Conservation (phyloP, 495 filamentous ascomycete genomes). For the Oidiodendron maius region DNA sequence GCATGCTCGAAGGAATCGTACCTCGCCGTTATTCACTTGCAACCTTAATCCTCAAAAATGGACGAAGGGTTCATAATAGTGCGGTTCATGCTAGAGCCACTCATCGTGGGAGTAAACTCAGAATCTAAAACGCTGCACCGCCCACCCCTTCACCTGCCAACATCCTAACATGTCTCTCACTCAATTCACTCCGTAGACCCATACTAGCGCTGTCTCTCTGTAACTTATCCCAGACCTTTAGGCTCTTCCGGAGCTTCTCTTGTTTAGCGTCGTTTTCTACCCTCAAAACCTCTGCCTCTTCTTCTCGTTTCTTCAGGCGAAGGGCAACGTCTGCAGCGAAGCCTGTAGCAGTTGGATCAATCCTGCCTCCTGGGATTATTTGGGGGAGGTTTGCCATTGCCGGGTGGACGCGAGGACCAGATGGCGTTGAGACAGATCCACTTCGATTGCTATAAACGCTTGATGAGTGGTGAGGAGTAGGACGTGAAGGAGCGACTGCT, state of each 20-base stretch:
- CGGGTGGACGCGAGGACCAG: conserved; percentile 20
- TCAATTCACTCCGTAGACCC: conserved; percentile 21
- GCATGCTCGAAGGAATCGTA: too few species aligned
- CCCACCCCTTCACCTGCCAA: conserved; percentile 24
- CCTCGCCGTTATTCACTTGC: too few species aligned
- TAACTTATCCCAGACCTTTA: conserved; percentile 21
- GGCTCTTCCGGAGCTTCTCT: conserved; percentile 16
- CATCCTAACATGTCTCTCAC: conserved; percentile 20
- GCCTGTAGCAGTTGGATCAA: conserved; percentile 19
- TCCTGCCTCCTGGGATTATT: conserved; percentile 21
- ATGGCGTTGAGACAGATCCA: neutral
- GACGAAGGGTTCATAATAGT: too few species aligned
- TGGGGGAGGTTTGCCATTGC: conserved; percentile 23
- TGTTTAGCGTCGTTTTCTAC: conserved; percentile 17
- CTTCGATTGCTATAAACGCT: conserved; percentile 8
- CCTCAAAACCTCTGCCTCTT: conserved; percentile 20
- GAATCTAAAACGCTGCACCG: conserved; percentile 23
- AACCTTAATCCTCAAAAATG: too few species aligned
- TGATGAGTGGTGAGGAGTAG: conserved; percentile 16
- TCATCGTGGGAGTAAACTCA: too few species aligned
- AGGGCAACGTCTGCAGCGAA: conserved; percentile 12
- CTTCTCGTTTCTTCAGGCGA: conserved; percentile 19
- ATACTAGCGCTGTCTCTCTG: conserved; percentile 12
- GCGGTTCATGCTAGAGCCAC: too few species aligned
- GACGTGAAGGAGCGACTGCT: conserved; percentile 16